phyloP scores from a whole-genome alignment of 2,329 filamentous ascomycete genomes.

The Ciborinia camelliae region DNA sequence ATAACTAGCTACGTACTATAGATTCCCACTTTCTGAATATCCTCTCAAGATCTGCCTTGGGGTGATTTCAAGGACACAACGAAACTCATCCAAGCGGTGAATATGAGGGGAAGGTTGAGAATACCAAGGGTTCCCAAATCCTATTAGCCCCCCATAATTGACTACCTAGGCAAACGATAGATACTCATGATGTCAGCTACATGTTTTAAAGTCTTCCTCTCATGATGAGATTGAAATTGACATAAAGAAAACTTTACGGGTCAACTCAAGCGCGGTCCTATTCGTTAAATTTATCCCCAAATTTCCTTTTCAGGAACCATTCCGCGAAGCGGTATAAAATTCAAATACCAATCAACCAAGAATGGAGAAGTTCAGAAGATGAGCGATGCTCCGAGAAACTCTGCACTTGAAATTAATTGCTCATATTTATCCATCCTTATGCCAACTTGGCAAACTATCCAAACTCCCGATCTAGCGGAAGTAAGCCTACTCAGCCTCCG shows the following conservation, averaged over 20 bases:
- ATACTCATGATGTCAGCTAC: too few species aligned
- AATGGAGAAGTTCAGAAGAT: background rate
- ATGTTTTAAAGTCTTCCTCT: background rate
- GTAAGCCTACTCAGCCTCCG: background rate
- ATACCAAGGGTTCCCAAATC: too few species aligned
- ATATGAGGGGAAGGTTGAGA: too few species aligned
- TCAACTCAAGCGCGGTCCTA: background rate
- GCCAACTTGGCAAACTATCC: background rate
- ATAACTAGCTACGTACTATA: background rate
- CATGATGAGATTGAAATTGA: background rate
- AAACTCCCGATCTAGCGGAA: background rate
- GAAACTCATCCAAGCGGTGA: too few species aligned
- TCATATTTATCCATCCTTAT: background rate
- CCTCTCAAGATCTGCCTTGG: too few species aligned
- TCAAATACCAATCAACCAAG: background rate
- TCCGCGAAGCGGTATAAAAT: background rate
- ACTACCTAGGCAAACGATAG: too few species aligned
- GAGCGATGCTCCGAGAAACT: background rate
- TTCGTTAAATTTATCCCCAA: background rate
- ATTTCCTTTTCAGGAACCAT: background rate
- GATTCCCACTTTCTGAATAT: background rate
- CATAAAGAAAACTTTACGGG: background rate
- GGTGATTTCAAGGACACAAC: too few species aligned
- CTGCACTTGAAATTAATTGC: background rate
- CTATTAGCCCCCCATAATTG: too few species aligned